Evolutionary conservation across 345 rosid genomes (phyloP), one percentile per base, ranked within the genome.

Genomic region (Pistacia atlantica): DNA sequence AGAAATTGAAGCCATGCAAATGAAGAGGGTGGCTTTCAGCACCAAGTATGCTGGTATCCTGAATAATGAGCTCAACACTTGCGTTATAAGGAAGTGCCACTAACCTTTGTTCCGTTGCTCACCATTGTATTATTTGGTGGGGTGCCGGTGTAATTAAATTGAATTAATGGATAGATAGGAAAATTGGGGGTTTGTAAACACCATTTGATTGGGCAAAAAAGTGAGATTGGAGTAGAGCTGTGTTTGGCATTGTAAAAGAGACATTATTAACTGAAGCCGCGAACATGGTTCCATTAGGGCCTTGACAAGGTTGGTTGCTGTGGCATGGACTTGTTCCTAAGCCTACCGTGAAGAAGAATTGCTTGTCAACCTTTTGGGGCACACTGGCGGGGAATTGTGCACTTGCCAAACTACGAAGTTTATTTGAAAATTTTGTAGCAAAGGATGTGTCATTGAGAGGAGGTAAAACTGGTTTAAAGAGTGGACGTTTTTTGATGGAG

Each of bases 11-110:
- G 22, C 95, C 95, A 18, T 91, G 93, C 51, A 90, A 71, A 72
- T 89, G 95, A 78, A 90, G 84, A 64, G 92, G 95, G 79, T 90
- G 95, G 80, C 89, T 88, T 77, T 91, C 95, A 12, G 88, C 84
- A 20, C 95, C 93, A n/a, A 91, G 89, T 64, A 89, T 89, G 87
- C 90, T 87, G 16, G 95, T 89, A 75, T 88, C 95, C 78, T 91
- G 95, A 89, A 89, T 69, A 49, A 89, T 80, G 16, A 91, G 82
- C 91, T 91, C 93, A 11, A 91, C 93, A 45, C 83, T 86, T 8
- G 91, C 80, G 85, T 91, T 91, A 57, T 68, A 91, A 62, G 85
- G 91, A 49, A 91, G 76, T 72, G 85, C 90, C 81, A 85, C 84
- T 60, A 84, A 20, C 83, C 83, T 86, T 91, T 54, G 93, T 91